Conservation (phyloP, 257 asterid species). For the Lavandula angustifolia region DNA sequence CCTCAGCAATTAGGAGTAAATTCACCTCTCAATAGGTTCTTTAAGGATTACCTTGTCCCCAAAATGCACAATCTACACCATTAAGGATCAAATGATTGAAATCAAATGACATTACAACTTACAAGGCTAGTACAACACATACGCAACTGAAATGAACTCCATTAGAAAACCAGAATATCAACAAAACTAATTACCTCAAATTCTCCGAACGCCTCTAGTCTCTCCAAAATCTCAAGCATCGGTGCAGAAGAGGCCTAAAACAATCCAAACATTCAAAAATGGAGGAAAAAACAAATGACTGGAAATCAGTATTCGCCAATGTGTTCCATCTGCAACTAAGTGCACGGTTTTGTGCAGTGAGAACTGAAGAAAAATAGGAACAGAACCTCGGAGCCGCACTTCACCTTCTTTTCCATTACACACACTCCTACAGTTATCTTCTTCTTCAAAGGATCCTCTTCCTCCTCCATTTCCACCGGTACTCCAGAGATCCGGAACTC, state of each 20-base stretch:
- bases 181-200: conserved; percentile 59
- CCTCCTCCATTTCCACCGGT: conserved; percentile 44
- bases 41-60: conserved; percentile 89
- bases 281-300: conserved; percentile 3
- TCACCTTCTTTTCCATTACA: conserved; percentile 99
- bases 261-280: conserved; percentile 3
- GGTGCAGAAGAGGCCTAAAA: conserved; percentile 76
- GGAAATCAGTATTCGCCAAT: conserved; percentile 23
- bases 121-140: conserved; percentile 2
- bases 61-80: conserved; percentile 72
- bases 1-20: conserved; percentile 16
- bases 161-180: neutral
- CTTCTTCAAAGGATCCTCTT: conserved; percentile 39
- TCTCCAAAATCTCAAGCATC: conserved; percentile 83
- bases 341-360: conserved; percentile 40
- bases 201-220: conserved; percentile 86
- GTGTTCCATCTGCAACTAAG: conserved; percentile 18
- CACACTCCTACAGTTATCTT: conserved; percentile 86
- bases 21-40: conserved; percentile 87
- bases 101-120: conserved; percentile 4
- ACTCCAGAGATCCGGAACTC: neutral
- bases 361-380: conserved; percentile 38
- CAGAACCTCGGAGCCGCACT: conserved; percentile 94
- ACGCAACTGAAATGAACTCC: neutral
- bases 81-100: conserved; percentile 14